Base-by-base conservation (phyloP, 1,284 basidiomycete species). In the Cryptococcus sp. region DNA sequence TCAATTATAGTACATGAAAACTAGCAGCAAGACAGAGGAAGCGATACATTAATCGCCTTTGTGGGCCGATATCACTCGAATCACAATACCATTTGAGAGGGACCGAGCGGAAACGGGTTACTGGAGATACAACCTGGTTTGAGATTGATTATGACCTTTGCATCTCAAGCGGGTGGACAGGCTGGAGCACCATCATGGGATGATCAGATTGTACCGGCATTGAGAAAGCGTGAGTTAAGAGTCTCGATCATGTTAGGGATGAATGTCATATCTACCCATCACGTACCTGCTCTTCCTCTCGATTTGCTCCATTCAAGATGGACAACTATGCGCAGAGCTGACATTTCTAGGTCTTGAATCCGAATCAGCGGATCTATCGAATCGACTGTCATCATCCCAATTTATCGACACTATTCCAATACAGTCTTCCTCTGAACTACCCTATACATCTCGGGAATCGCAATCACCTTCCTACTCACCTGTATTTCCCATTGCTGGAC, bases 151-250 rank as follows among this genome's bases (percentile, higher is more conserved):
- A 23, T 23, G 23, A 2, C 23, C 1, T 23, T 23, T 1, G 23
- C 23, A 23, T 23, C 23, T 23, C 23, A 23, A 23, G 1, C 23
- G 2, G 23, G 2, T 23, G 23, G 23, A 23, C 23, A 23, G 23
- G 23, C 23, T 23, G 23, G 23, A 23, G 34, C 2, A 46, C 59
- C 60, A 42, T 47, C 50, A 33, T 69, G 63, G 62, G 65, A 69
- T 46, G 65, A 66, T 30, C 62, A 69, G 58, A 63, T 69, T 23
- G 65, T 69, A 30, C 67, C 67, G 4, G 60, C 64, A 4, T 48
- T 69, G 42, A 59, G 58, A 47, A 63, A 62, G 47, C 65, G 67
- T 69, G 59, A 61, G 67, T 65, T 7, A 45, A 45, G 10, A 30
- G 8, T 30, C 37, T 41, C 37, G 8, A 8, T 41, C 37, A n/a